Evolutionary conservation across 768 basidiomycete species (phyloP).

Genomic region (Macrocybe gigantea): DNA sequence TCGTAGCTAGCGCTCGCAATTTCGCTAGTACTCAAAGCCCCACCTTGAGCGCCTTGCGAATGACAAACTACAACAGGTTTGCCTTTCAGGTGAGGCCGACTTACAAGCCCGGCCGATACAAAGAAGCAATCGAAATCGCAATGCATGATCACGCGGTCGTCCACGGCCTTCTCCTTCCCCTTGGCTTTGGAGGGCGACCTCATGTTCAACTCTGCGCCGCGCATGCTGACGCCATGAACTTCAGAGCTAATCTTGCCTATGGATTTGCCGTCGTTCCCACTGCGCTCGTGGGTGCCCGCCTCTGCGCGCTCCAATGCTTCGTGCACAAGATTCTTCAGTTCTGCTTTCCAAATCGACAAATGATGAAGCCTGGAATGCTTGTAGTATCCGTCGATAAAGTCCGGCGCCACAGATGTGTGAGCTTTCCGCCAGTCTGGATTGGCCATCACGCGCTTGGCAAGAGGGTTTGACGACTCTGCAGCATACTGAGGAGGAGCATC

Average conservation of each 20-base stretch:
- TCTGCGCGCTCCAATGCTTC: conserved; percentile 76
- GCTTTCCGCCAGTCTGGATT: conserved; percentile 81
- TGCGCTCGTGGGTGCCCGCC: background rate
- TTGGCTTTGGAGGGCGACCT: conserved; percentile 43
- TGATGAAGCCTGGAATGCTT: conserved; percentile 91
- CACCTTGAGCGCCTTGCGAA: conserved; percentile 73
- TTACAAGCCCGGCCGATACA: conserved; percentile 83
- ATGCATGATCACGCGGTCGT: conserved; percentile 76
- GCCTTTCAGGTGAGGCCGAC: conserved; percentile 74
- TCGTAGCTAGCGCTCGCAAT: conserved; percentile 95
- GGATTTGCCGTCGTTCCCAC: conserved; percentile 12
- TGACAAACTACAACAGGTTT: conserved; percentile 96
- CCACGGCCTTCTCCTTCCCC: conserved; percentile 50
- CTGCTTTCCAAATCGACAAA: conserved; percentile 87
- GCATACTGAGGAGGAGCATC: conserved; percentile 56
- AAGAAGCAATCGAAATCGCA: conserved; percentile 98
- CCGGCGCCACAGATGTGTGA: conserved; percentile 81
- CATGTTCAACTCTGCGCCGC: conserved; percentile 41
- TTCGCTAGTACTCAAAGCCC: conserved; percentile 81
- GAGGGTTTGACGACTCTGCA: conserved; percentile 57
- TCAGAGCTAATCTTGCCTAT: conserved; percentile 28
- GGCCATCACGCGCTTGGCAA: conserved; percentile 76
- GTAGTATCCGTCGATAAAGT: conserved; percentile 82
- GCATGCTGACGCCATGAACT: conserved; percentile 40
- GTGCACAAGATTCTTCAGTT: conserved; percentile 72